A percentile compares a stretch with the other conserved stretches of the same genome.
phyloP scores from a whole-genome alignment of 2,329 filamentous ascomycete species.

The Volutella citrinella region DNA sequence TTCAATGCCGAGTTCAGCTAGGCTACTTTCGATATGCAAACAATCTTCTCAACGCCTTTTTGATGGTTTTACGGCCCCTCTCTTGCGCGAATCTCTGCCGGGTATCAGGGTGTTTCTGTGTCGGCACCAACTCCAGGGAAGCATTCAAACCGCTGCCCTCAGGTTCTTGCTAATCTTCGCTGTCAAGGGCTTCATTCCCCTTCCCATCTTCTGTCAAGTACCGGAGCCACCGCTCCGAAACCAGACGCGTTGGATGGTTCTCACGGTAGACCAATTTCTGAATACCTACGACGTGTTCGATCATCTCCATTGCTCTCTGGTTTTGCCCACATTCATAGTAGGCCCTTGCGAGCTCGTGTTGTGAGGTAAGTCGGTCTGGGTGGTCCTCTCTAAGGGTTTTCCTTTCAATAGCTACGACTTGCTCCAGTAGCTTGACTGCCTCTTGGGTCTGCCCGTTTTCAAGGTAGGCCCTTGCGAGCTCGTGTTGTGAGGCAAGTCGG shows the following conservation, averaged over 20 bases:
- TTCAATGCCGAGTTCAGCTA: no score
- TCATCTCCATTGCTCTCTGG: neutral
- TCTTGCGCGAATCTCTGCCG: no score
- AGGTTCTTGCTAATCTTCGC: no score
- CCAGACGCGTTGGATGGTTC: neutral
- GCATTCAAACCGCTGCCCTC: no score
- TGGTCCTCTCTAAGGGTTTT: constrained; percentile 2
- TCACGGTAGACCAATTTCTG: neutral
- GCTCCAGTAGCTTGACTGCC: constrained; percentile 7
- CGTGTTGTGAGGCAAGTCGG: neutral
- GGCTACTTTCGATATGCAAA: no score
- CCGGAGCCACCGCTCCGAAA: neutral
- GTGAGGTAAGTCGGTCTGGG: neutral
- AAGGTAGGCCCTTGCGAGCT: neutral
- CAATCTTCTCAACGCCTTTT: no score
- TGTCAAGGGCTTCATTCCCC: no score
- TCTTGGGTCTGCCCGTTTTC: neutral
- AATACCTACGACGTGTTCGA: constrained; percentile 2
- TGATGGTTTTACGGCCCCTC: no score
- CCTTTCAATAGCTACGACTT: constrained; percentile 15
- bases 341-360: neutral
- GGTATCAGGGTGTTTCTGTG: no score
- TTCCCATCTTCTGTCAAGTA: no score
- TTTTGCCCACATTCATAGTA: neutral
- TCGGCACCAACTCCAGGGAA: no score